These are phyloP conservation scores for Aristolochia californica DNA, from an alignment of 164 flowering plant genomes.

Conservation along the genomic window DNA sequence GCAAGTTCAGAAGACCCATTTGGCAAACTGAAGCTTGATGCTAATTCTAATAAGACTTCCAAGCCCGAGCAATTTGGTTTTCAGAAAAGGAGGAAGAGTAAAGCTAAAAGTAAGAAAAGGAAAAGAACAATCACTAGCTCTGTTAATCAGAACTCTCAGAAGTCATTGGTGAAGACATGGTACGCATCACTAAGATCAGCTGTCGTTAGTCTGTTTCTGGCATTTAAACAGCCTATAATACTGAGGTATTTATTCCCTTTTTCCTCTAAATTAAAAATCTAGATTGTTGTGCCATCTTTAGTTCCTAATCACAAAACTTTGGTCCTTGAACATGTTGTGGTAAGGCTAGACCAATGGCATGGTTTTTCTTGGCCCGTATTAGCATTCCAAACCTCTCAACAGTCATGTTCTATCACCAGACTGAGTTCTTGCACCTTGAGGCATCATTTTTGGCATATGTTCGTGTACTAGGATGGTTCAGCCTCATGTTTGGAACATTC, in stretches of 20 bases:
- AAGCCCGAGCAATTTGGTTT: no score
- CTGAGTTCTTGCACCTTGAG: conserved; percentile 71
- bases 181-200: conserved; percentile 54
- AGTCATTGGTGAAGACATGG: conserved; percentile 30
- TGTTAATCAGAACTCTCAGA: conserved; percentile 17
- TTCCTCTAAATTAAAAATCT: no score
- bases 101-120: no score
- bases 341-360: conserved; percentile 77
- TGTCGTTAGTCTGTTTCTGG: conserved; percentile 41
- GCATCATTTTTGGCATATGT: conserved; percentile 80
- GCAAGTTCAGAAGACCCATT: conserved; percentile 7
- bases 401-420: conserved; percentile 85
- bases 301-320: conserved; percentile 14
- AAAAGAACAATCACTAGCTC: background rate
- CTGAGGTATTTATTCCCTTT: conserved; percentile 42
- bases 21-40: no score
- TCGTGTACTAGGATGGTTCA: conserved; percentile 81
- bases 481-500: conserved; percentile 85
- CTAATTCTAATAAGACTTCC: no score
- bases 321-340: conserved; percentile 15
- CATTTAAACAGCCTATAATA: conserved; percentile 73
- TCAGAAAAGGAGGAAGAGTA: no score
- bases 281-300: background rate
- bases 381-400: conserved; percentile 78
- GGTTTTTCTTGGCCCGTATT: conserved; percentile 83